Evolutionary conservation across 2,329 filamentous ascomycete genomes (phyloP).

Genomic region (Coniochaeta prunicola): DNA sequence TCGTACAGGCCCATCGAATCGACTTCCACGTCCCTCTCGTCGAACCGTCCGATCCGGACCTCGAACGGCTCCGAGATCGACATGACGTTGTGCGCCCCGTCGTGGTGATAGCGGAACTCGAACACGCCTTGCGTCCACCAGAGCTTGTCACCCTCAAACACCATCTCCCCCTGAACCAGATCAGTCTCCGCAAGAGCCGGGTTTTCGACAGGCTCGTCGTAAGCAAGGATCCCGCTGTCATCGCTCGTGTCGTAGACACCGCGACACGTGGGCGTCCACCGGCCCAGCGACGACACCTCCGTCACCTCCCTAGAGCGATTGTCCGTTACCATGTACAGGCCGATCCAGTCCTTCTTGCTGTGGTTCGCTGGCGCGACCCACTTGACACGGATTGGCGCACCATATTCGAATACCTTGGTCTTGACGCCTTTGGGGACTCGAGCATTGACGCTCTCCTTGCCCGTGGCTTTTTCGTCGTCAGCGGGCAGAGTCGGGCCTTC

Average conservation of each 20-base stretch:
- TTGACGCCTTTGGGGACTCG: slow-evolving; percentile 64
- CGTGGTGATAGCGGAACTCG: slow-evolving; percentile 95
- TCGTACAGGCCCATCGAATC: slow-evolving; percentile 43
- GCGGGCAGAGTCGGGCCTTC: slow-evolving; percentile 53
- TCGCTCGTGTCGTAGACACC: slow-evolving; percentile 69
- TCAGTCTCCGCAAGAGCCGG: slow-evolving; percentile 45
- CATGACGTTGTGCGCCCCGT: slow-evolving; percentile 89
- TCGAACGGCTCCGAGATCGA: slow-evolving; percentile 90
- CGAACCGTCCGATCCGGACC: slow-evolving; percentile 74
- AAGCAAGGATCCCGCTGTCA: slow-evolving; percentile 68
- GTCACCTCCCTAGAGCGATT: slow-evolving; percentile 82
- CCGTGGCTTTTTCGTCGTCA: slow-evolving; percentile 54
- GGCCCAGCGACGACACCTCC: slow-evolving; percentile 74
- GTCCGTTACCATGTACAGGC: slow-evolving; percentile 91
- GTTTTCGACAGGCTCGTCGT: slow-evolving; percentile 51
- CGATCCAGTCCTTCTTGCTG: slow-evolving; percentile 89
- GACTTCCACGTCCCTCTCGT: slow-evolving; percentile 63
- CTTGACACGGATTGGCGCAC: slow-evolving; percentile 77
- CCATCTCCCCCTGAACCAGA: slow-evolving; percentile 69
- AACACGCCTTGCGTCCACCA: slow-evolving; percentile 98
- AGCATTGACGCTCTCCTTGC: slow-evolving; percentile 65
- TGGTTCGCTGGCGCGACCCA: slow-evolving; percentile 89
- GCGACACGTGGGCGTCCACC: slow-evolving; percentile 78
- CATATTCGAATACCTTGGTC: slow-evolving; percentile 79
- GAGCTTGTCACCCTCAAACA: slow-evolving; percentile 86